phyloP scores from a whole-genome alignment of 768 basidiomycete species.

The Brasilioporus rufonigricans region DNA sequence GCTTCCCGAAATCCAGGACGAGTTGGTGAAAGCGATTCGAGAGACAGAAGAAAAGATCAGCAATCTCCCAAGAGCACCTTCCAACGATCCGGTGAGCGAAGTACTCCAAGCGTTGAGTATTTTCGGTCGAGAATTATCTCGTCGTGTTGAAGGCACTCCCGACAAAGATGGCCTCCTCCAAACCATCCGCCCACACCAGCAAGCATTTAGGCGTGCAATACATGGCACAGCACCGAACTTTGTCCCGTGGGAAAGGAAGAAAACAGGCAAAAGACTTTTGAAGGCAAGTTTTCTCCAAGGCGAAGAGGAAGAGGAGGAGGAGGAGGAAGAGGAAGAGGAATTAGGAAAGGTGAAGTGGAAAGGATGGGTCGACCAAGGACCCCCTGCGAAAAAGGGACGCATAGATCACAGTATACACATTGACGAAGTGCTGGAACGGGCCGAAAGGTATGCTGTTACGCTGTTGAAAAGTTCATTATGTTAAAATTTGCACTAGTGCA shows the following conservation, averaged over 20 bases:
- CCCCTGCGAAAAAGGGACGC: not conserved
- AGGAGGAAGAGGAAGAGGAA: not conserved
- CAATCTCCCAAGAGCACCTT: not conserved
- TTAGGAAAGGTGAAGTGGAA: not conserved
- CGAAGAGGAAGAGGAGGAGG: not conserved
- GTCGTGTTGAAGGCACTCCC: not conserved
- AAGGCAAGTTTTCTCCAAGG: not conserved
- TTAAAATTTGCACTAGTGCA: constrained; percentile 24
- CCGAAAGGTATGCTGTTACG: not conserved
- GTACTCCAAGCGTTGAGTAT: not conserved
- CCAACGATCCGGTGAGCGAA: not conserved
- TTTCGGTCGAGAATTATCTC: not conserved
- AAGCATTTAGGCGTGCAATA: constrained; percentile 45
- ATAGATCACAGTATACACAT: constrained; percentile 34
- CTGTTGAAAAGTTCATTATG: not conserved
- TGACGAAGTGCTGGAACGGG: constrained; percentile 47
- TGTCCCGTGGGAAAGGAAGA: not conserved
- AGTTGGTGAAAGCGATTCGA: constrained; percentile 45
- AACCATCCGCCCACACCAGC: constrained; percentile 45
- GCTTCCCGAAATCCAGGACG: constrained; percentile 56
- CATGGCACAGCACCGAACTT: constrained; percentile 3
- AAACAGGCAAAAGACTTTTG: not conserved
- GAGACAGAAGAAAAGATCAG: constrained; percentile 28
- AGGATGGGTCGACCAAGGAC: no score
- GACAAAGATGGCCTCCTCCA: constrained; percentile 49